Evolutionary conservation across 495 filamentous ascomycete species (phyloP), one percentile per base, ranked within the genome.

Genomic region (Trichoderma erinaceum): DNA sequence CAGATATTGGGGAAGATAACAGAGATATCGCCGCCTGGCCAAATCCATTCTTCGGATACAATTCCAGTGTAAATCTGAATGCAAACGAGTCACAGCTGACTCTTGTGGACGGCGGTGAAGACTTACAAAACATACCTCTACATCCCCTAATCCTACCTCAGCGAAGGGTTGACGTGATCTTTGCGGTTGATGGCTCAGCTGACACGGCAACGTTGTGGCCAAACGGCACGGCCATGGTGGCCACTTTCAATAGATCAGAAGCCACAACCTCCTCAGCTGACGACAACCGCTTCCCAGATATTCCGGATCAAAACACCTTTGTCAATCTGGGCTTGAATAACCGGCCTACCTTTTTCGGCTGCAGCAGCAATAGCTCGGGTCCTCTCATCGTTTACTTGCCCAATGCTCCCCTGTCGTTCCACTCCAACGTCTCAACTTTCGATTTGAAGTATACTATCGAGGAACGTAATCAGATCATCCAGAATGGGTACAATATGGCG

Each of bases 311-410:
- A 64, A 89, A 92, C 78, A 96, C 92, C 15, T 96, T 98, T 75
- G 79, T 97, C 71, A 92, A 95, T 78, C 85, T 90, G 0, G 90
- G 90, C 35, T 82, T 97, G 10, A 98, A 97, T 84, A 86, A 79
- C 66, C 87, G 85, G 5, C 94, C 94, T 0, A 92, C 93, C 7
- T 97, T 98, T 82, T 98, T 98, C 78, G 94, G 94, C 68, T 98
- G 94, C 80, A 46, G 8, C 35, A 79, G 93, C 78, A 81, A 79
- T 50, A 77, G 79, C 66, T 72, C 73, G 0, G 79, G 88, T 0
- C 94, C 94, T 0, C 72, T 97, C 35, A 76, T 98, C 70, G 90
- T 98, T 69, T 98, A 97, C 77, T 70, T 98, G 18, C 90, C 94
- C 64, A 97, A 97, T 75, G 78, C 84, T 15, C 94, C 93, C 0